phyloP scores from a whole-genome alignment of 2,329 filamentous ascomycete genomes.

The Botrytis fabae region DNA sequence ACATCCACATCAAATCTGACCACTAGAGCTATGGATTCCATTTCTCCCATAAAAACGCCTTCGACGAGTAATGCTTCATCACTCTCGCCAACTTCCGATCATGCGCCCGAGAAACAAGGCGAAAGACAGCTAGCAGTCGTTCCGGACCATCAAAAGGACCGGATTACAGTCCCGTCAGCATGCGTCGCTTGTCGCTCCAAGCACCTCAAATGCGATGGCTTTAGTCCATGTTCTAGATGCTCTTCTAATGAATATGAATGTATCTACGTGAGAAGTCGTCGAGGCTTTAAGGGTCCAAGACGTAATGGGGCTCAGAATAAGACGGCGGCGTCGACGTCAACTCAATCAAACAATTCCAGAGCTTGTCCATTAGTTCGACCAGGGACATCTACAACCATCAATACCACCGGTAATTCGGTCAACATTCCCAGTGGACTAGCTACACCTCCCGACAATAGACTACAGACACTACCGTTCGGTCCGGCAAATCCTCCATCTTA shows the following conservation, averaged over 20 bases:
- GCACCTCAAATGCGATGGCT: conserved; percentile 76
- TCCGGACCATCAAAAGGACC: conserved; percentile 29
- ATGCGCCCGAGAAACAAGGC: conserved; percentile 24
- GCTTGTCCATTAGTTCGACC: conserved; percentile 34
- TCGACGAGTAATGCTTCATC: conserved; percentile 23
- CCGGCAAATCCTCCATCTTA: conserved; percentile 20
- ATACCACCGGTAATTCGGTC: conserved; percentile 24
- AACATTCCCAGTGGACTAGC: conserved; percentile 35
- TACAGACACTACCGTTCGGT: conserved; percentile 29
- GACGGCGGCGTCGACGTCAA: conserved; percentile 12
- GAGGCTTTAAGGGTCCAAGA: conserved; percentile 70
- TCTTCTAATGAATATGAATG: conserved; percentile 59
- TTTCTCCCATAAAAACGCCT: conserved; percentile 20
- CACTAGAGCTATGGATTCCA: conserved; percentile 24
- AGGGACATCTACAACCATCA: conserved; percentile 23
- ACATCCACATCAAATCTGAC: conserved; percentile 25
- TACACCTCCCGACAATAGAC: conserved; percentile 36
- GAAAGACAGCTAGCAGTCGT: conserved; percentile 23
- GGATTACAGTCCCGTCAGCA: conserved; percentile 35
- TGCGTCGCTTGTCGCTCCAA: conserved; percentile 44
- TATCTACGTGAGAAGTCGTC: conserved; percentile 70
- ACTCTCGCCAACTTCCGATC: conserved; percentile 20
- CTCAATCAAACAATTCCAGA: conserved; percentile 22
- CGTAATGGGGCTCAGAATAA: conserved; percentile 23
- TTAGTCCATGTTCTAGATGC: conserved; percentile 69